Evolutionary conservation across 2,329 filamentous ascomycete species (phyloP).

Genomic region (Helotiales sp.): DNA sequence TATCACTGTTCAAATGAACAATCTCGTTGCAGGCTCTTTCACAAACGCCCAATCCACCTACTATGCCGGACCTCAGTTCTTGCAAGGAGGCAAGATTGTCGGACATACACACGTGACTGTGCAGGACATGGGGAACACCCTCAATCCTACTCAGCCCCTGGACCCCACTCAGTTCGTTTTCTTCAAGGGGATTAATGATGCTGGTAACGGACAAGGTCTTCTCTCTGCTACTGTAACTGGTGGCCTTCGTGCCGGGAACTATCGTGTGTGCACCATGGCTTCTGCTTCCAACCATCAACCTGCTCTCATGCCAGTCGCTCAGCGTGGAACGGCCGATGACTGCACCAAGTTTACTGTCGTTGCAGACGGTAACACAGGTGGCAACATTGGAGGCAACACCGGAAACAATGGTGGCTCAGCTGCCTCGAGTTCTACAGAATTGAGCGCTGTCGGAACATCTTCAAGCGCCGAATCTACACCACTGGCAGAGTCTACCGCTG

Average conservation of each 20-base stretch:
- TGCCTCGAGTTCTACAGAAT: conserved; percentile 3
- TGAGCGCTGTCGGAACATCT: background rate
- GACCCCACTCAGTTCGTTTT: conserved; percentile 46
- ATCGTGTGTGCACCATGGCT: conserved; percentile 52
- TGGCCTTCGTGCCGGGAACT: conserved; percentile 49
- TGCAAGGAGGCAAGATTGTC: conserved; percentile 43
- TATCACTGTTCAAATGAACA: conserved; percentile 44
- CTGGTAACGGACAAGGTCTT: conserved; percentile 46
- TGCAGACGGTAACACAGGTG: conserved; percentile 28
- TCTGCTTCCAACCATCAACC: conserved; percentile 50
- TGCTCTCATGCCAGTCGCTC: conserved; percentile 51
- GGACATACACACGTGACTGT: conserved; percentile 49
- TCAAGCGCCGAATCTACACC: background rate
- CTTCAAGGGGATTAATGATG: conserved; percentile 51
- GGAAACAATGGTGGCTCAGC: conserved; percentile 17
- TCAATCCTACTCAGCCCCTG: conserved; percentile 41
- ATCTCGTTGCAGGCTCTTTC: conserved; percentile 46
- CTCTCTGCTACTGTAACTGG: conserved; percentile 46
- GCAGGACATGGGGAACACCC: conserved; percentile 43
- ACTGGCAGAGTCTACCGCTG: background rate
- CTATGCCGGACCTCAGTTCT: conserved; percentile 46
- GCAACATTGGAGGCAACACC: conserved; percentile 31
- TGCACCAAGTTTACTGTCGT: conserved; percentile 51
- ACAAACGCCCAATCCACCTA: conserved; percentile 48
- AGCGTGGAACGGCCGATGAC: conserved; percentile 52